A percentile compares a stretch with the other conserved stretches of the same genome.
Evolutionary conservation across 768 basidiomycete genomes (phyloP).

Genomic region (Mycena maculata): DNA sequence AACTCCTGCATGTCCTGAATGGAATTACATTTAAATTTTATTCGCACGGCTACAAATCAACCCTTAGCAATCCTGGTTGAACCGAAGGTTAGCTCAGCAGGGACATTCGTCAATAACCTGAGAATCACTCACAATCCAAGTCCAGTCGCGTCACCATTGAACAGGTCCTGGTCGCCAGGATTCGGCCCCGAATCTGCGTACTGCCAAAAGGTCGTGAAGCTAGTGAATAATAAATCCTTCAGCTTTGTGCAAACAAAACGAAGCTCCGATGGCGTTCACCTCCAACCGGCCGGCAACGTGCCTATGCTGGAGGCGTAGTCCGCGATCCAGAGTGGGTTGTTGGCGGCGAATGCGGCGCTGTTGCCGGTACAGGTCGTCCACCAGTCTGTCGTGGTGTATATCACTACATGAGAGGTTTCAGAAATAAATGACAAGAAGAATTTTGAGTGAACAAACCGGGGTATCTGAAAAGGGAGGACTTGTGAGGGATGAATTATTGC

Average conservation of each 20-base stretch:
- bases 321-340: constrained; percentile 74
- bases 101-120: neutral
- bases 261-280: constrained; percentile 40
- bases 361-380: constrained; percentile 77
- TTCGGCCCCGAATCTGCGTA: constrained; percentile 65
- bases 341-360: constrained; percentile 58
- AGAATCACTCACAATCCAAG: constrained; percentile 38
- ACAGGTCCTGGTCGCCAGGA: constrained; percentile 68
- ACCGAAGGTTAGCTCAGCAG: neutral
- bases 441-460: constrained; percentile 47
- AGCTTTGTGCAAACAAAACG: neutral
- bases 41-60: no score
- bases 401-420: constrained; percentile 48
- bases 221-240: constrained; percentile 26
- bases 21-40: no score
- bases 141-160: constrained; percentile 63
- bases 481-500: neutral
- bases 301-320: constrained; percentile 57
- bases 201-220: constrained; percentile 70
- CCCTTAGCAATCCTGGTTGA: constrained; percentile 17
- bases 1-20: no score
- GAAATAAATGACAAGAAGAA: neutral
- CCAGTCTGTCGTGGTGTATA: constrained; percentile 76
- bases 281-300: constrained; percentile 74
- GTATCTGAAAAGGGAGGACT: constrained; percentile 44